Evolutionary conservation across 225 moss, liverwort and hornwort species (phyloP), one percentile per base, ranked within the genome.

Genomic region (Pseudoscleropodium purum): DNA sequence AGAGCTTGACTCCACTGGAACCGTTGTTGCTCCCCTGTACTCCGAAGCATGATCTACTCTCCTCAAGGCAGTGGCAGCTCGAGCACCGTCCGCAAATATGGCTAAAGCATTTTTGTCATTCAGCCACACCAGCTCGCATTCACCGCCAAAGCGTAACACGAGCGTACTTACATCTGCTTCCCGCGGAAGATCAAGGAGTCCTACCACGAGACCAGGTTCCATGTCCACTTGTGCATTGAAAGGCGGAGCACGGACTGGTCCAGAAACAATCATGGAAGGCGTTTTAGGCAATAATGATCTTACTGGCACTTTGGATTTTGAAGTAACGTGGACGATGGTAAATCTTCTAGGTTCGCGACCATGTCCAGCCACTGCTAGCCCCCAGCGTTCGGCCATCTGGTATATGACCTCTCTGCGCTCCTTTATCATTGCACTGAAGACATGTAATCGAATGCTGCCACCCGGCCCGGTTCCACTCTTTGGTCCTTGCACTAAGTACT

Each of bases 101-200:
- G 99, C 99, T 85, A 99, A 87, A 18, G 99, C 97, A 83, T 99
- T 97, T 75, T 94, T 97, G 91, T 99, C 99, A 87, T 97, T 99
- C 89, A 99, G 64, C 99, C 99, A 99, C 21, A 97, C 96, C 52
- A 99, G 97, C 89, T 99, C 99, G 65, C 99, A 99, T 92, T 99
- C 97, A 66, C 97, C 99, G 37, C 96, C 99, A 90, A 99, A 99
- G 74, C 99, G 96, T 57, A 96, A 94, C 56, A 99, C 97, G 62
- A 99, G 93, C 34, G 96, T 94, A 91, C 95, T 97, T 52, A 97
- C 96, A 89, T 97, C 97, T 63, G 96, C 95, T 82, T 99, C 99
- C 68, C 97, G 92, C 7, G 99, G 99, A 24, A 99, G 95, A 87
- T 99, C 99, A 29, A 96, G 94, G 61, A 99, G 96, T 23, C 96